A percentile compares a stretch with the other conserved stretches of the same genome.
Evolutionary conservation across 305 asterid species (phyloP).

Genomic region (Fraxinus sp.): DNA sequence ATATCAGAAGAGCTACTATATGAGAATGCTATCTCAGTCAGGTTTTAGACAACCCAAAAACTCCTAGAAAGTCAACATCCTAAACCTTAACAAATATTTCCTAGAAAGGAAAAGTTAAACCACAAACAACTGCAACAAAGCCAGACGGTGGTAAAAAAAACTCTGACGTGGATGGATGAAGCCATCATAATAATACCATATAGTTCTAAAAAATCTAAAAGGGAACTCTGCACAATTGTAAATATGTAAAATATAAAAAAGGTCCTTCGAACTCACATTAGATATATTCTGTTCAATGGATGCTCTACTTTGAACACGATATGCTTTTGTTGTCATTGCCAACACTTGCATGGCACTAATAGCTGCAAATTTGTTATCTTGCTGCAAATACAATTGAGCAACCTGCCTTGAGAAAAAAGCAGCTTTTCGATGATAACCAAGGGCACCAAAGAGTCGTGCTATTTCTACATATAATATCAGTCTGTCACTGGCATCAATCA

Average conservation of each 20-base stretch:
- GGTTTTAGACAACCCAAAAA: background rate
- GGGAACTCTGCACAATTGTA: conserved; percentile 10
- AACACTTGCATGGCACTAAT: conserved; percentile 96
- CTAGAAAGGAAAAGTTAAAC: background rate
- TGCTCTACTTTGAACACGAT: conserved; percentile 94
- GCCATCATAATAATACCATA: background rate
- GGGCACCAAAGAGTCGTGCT: conserved; percentile 91
- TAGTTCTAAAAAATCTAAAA: conserved; percentile 4
- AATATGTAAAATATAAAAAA: conserved; percentile 19
- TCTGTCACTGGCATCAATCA: conserved; percentile 93
- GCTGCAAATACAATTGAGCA: conserved; percentile 95
- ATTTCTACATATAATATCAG: conserved; percentile 80
- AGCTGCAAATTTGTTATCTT: conserved; percentile 87
- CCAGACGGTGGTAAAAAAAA: background rate
- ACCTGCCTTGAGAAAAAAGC: conserved; percentile 98
- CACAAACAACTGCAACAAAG: background rate
- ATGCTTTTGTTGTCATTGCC: conserved; percentile 96
- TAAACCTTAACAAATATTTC: background rate
- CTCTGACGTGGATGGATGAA: background rate
- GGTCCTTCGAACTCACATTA: conserved; percentile 45
- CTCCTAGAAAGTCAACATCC: background rate
- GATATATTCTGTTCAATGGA: conserved; percentile 49
- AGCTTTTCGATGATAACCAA: conserved; percentile 94
- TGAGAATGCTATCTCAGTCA: conserved; percentile 15
- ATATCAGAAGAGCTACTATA: conserved; percentile 12